Evolutionary conservation across 495 filamentous ascomycete genomes (phyloP), one percentile per base, ranked within the genome.

Genomic region (Acidiella bohemica): DNA sequence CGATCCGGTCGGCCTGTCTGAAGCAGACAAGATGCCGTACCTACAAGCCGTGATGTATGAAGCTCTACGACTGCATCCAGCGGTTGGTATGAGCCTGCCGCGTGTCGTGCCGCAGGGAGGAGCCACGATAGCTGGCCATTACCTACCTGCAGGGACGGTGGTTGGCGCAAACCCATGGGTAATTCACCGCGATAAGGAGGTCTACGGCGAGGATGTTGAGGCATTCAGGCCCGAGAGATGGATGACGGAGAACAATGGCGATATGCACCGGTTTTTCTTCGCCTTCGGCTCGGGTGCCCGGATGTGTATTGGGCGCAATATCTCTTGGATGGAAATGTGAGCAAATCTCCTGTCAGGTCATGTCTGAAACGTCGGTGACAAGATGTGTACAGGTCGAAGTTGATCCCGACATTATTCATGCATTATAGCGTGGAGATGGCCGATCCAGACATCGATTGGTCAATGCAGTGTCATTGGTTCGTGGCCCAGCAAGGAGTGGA

Each of bases 21-120:
- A 54, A 28, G 53, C 53, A 4, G 44, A 49, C n/a, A 44, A 45
- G 7, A 48, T 58, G 50, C 50, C 56, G 4, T 60, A 60, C 36
- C 48, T 60, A n/a, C 50, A 60, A 18, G 57, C 57, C 8, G 47
- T 53, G 14, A 58, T 58, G 34, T 48, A 52, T 20, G 56, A 60
- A 46, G 55, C 47, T 9, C 31, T 58, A 4, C 40, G 57, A 4
- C 37, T 56, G 32, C 50, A 58, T 50, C 57, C 57, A 1, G 56
- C 57, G 3, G 49, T 58, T 1, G 57, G 57, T 12, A 47, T 56
- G 43, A 26, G 17, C 11, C 43, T 59, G 5, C 49, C 52, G 4
- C 49, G 57, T 16, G 44, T 48, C 4, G 44, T 52, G 5, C 57
- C 55, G 4, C 28, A 22, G 12, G 50, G 41, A 12, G 57, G 57